These are phyloP conservation scores for Scorias spongiosa DNA, from an alignment of 2,329 filamentous ascomycete genomes.

Conservation along the genomic window DNA sequence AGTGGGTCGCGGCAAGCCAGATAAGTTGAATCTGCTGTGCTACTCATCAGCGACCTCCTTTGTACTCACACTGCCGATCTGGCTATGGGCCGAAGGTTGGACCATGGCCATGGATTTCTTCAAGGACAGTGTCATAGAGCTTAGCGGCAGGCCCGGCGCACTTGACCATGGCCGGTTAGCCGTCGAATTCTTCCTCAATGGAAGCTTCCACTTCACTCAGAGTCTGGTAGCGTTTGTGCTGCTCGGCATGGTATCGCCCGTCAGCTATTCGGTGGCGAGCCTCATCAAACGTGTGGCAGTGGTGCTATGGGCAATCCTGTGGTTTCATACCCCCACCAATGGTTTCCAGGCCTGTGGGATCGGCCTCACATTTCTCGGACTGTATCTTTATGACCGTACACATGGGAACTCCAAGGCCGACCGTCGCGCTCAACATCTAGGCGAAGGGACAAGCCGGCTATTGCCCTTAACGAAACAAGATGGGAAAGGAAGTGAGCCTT, in stretches of 20 bases:
- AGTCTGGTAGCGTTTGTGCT: constrained; percentile 91
- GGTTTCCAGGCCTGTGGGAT: constrained; percentile 73
- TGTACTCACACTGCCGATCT: constrained; percentile 72
- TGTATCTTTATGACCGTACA: constrained; percentile 92
- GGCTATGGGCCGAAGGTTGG: constrained; percentile 83
- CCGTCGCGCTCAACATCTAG: constrained; percentile 49
- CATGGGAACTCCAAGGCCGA: constrained; percentile 80
- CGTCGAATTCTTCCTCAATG: constrained; percentile 93
- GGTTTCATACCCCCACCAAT: constrained; percentile 87
- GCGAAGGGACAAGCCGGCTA: constrained; percentile 47
- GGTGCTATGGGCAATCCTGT: constrained; percentile 84
- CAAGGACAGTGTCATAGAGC: constrained; percentile 61
- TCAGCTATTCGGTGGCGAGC: constrained; percentile 92
- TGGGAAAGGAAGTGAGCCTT: constrained; percentile 19
- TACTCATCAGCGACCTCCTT: constrained; percentile 95
- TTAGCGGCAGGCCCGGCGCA: constrained; percentile 62
- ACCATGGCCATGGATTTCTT: constrained; percentile 63
- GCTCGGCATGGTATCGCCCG: constrained; percentile 82
- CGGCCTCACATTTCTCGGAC: constrained; percentile 70
- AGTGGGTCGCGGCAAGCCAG: constrained; percentile 58
- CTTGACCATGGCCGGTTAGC: constrained; percentile 45
- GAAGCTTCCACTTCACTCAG: constrained; percentile 88
- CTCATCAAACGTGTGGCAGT: constrained; percentile 96
- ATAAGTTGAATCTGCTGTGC: constrained; percentile 91
- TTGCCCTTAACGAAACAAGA: constrained; percentile 44